phyloP scores from a whole-genome alignment of 2,329 filamentous ascomycete species.

The Trichoderma afroharzianum region DNA sequence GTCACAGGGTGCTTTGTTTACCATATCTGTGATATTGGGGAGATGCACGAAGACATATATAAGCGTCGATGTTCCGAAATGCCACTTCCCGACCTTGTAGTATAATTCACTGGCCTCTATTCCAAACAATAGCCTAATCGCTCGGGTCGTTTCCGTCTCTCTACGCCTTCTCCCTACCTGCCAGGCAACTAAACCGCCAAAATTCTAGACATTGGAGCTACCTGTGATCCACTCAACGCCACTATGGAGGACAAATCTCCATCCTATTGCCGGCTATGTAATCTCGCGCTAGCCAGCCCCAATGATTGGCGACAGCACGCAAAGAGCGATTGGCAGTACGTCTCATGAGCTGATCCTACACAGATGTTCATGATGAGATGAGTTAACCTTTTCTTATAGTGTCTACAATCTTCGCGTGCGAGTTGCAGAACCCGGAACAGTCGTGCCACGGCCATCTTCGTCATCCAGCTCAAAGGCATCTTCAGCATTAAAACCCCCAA shows the following conservation, averaged over 20 bases:
- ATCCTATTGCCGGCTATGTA: slow-evolving; percentile 23
- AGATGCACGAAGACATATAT: background rate
- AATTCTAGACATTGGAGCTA: background rate
- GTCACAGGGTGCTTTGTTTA: background rate
- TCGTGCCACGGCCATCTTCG: slow-evolving; percentile 2
- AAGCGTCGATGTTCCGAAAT: background rate
- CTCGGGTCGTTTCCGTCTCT: background rate
- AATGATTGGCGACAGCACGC: slow-evolving; percentile 23
- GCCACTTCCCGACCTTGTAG: background rate
- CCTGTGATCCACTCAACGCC: background rate
- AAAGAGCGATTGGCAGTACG: slow-evolving; percentile 26
- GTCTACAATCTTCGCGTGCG: slow-evolving; percentile 25
- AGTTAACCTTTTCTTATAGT: slow-evolving; percentile 15
- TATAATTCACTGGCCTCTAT: background rate
- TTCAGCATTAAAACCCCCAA: background rate
- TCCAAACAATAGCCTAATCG: background rate
- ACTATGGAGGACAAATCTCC: slow-evolving; percentile 19
- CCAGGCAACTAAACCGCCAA: background rate
- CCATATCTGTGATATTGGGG: too few relatives aligned
- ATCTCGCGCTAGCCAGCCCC: slow-evolving; percentile 19
- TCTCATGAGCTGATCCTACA: background rate
- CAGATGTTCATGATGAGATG: background rate
- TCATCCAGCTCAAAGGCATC: background rate
- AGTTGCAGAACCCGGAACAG: slow-evolving; percentile 22
- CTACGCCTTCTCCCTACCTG: background rate